These are phyloP conservation scores for Coleophoma cylindrospora DNA, from an alignment of 2,329 filamentous ascomycete genomes.

Conservation along the genomic window DNA sequence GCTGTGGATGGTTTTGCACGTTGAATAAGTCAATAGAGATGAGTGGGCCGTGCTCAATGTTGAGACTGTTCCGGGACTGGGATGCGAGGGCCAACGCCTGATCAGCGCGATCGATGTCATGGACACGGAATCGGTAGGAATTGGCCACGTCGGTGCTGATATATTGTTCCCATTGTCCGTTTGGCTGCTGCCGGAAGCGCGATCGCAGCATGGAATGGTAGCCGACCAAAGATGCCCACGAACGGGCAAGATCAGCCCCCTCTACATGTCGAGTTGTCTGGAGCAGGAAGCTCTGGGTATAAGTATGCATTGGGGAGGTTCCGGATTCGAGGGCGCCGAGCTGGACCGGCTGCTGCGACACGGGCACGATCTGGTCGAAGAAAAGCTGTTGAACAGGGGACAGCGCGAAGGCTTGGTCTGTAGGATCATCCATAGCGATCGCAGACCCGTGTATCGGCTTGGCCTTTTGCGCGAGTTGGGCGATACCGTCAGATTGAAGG, in stretches of 20 bases:
- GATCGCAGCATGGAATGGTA: not conserved
- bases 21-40: not conserved
- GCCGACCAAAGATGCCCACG: not conserved
- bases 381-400: not conserved
- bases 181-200: not conserved
- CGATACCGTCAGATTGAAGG: constrained; percentile 20
- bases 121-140: not conserved
- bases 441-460: not conserved
- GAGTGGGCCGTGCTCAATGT: not conserved
- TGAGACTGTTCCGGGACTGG: not conserved
- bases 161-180: not conserved
- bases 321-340: too few species aligned
- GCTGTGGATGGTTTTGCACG: too few species aligned
- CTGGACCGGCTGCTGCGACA: too few species aligned
- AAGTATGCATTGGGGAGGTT: too few species aligned
- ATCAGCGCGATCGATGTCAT: not conserved
- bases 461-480: constrained; percentile 9
- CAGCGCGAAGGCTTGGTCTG: not conserved
- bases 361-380: not conserved
- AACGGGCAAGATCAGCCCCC: too few species aligned
- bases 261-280: too few species aligned
- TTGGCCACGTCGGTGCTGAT: not conserved
- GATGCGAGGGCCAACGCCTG: not conserved
- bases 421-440: not conserved
- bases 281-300: too few species aligned